Base-by-base conservation (phyloP, 2,329 filamentous ascomycete species). In the Xylaria arbuscula region DNA sequence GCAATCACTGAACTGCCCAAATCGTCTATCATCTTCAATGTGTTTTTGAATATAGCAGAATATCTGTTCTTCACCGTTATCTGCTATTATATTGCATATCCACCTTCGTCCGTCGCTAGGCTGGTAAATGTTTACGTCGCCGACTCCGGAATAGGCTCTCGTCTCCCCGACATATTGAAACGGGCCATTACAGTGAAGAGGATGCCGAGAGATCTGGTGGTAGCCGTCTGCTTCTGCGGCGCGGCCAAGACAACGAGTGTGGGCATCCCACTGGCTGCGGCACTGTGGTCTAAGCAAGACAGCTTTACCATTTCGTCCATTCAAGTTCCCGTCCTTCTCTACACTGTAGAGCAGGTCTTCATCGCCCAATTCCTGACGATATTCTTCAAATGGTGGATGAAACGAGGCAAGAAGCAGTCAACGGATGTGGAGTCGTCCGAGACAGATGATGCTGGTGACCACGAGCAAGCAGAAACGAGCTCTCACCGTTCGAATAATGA, bases 201-300 rank as follows among this genome's bases (percentile, higher is more conserved):
- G 73, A 83, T 92, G 76, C 80, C 85, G 0, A 85, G 85, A 45
- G 85, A 87, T 66, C 88, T 92, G 73, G 87, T 90, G 0, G 86
- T 93, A 58, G 90, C 91, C 0, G 87, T 92, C 15, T 92, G 90
- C 72, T 93, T 93, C 78, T 92, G 90, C 73, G 89, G 88, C 32
- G 90, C 91, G 0, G 90, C 90, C 15, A 93, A 93, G 79, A 92
- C 90, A 2, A 90, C 90, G 1, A 89, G 88, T 2, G 82, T 93
- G 66, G 90, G 90, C 0, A 90, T 93, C 8, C 91, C 91, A 0
- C 77, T 93, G 34, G 84, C 88, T 59, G 87, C 88, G 38, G 87
- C 90, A 67, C 92, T 93, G 87, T 93, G 89, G 82, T 81, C 82
- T 15, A 82, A 86, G 15, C 79, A 88, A 10, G 83, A 85, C 70